Evolutionary conservation across 768 basidiomycete species (phyloP).

Genomic region (Artomyces pyxidatus): DNA sequence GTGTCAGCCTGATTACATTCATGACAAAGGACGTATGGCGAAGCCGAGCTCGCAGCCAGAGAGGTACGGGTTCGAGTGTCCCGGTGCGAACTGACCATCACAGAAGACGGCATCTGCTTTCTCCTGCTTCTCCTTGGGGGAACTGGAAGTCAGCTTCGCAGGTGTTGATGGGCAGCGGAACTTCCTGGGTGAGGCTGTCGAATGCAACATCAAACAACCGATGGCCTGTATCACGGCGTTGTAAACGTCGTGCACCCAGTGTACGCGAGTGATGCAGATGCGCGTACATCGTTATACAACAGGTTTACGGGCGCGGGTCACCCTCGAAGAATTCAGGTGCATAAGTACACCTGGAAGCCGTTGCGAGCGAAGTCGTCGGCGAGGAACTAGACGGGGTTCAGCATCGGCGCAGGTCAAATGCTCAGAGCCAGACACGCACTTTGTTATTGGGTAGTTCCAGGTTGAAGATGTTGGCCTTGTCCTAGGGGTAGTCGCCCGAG

Average conservation of each 20-base stretch:
- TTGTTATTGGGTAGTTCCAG: slow-evolving; percentile 25
- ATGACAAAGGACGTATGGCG: slow-evolving; percentile 9
- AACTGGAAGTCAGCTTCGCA: slow-evolving; percentile 29
- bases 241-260: neutral
- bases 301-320: slow-evolving; percentile 20
- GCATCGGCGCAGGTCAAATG: neutral
- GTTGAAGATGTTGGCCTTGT: slow-evolving; percentile 33
- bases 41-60: slow-evolving; percentile 40
- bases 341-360: slow-evolving; percentile 24
- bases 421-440: slow-evolving; percentile 11
- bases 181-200: slow-evolving; percentile 29
- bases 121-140: slow-evolving; percentile 24
- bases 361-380: slow-evolving; percentile 36
- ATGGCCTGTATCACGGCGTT: neutral
- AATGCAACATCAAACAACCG: slow-evolving; percentile 30
- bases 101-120: slow-evolving; percentile 32
- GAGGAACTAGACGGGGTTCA: slow-evolving; percentile 25
- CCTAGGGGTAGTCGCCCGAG: slow-evolving; percentile 28
- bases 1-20: slow-evolving; percentile 15
- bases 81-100: slow-evolving; percentile 29
- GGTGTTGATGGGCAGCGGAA: slow-evolving; percentile 36
- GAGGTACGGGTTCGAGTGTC: slow-evolving; percentile 28
- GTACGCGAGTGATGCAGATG: neutral
- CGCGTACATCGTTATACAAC: slow-evolving; percentile 13
- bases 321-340: slow-evolving; percentile 15